Percentiles rank a stretch among this genome's conserved stretches.
Evolutionary conservation across 805 yeast species (phyloP).

Genomic region (Candida maesae): DNA sequence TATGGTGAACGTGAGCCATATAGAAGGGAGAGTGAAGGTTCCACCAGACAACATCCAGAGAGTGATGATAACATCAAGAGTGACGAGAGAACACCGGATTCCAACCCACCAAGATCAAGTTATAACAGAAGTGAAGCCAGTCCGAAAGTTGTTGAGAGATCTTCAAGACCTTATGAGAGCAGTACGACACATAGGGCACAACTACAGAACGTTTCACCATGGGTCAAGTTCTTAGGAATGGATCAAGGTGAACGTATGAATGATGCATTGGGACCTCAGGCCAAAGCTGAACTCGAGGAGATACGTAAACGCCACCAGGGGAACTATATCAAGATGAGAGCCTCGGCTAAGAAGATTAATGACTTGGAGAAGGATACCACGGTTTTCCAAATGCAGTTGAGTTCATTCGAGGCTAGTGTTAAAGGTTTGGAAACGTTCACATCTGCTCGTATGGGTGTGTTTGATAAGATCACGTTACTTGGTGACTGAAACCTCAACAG

Average conservation of each 20-base stretch:
- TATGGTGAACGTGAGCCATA: slow-evolving; percentile 4
- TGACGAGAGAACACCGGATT: neutral
- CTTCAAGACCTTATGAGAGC: too few relatives aligned
- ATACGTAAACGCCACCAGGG: slow-evolving; percentile 14
- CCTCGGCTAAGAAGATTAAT: slow-evolving; percentile 5
- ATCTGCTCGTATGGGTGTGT: slow-evolving; percentile 12
- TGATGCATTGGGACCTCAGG: slow-evolving; percentile 7
- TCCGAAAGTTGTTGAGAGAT: too few relatives aligned
- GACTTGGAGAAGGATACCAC: slow-evolving; percentile 13
- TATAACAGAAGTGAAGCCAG: too few relatives aligned
- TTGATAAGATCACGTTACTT: slow-evolving; percentile 17
- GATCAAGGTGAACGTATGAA: slow-evolving; percentile 14
- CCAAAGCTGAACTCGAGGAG: slow-evolving; percentile 12
- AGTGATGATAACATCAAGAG: slow-evolving; percentile 1
- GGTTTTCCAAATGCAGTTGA: slow-evolving; percentile 13
- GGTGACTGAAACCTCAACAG: slow-evolving; percentile 9
- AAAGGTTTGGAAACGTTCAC: slow-evolving; percentile 16
- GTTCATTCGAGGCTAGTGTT: slow-evolving; percentile 14
- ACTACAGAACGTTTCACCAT: slow-evolving; percentile 11
- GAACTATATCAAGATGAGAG: slow-evolving; percentile 12
- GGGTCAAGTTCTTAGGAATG: slow-evolving; percentile 17
- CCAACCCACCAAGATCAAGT: too few relatives aligned
- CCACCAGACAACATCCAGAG: neutral
- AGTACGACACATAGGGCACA: slow-evolving; percentile 4
- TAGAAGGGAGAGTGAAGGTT: slow-evolving; percentile 7